These are phyloP conservation scores for Westerdykella sp. DNA, from an alignment of 2,329 filamentous ascomycete genomes.

Conservation along the genomic window DNA sequence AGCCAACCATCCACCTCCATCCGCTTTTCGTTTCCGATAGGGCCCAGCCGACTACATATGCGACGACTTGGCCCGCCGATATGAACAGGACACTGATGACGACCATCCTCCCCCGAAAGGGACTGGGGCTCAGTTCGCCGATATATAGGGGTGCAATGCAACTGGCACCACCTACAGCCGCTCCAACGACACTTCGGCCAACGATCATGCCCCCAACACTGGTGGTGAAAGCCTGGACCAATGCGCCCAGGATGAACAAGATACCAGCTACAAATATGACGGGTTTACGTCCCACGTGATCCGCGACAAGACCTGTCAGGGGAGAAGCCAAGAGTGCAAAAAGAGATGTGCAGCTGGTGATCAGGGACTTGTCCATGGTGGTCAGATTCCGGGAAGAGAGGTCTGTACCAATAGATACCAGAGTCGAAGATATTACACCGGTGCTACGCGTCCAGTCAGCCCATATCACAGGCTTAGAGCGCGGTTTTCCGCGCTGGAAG, in stretches of 20 bases:
- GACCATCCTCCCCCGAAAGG: constrained; percentile 70
- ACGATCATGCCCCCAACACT: constrained; percentile 60
- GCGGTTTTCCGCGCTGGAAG: background rate
- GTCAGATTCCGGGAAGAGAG: constrained; percentile 46
- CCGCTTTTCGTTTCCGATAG: constrained; percentile 54
- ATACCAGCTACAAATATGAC: constrained; percentile 60
- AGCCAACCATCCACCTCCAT: constrained; percentile 88
- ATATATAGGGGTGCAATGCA: constrained; percentile 76
- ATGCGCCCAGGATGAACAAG: constrained; percentile 63
- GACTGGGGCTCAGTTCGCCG: constrained; percentile 72
- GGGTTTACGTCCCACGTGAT: constrained; percentile 74
- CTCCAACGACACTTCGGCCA: constrained; percentile 63
- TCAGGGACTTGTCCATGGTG: constrained; percentile 53
- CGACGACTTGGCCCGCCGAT: constrained; percentile 80
- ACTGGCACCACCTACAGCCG: constrained; percentile 68
- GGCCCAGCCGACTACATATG: constrained; percentile 76
- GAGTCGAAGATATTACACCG: constrained; percentile 55
- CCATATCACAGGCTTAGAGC: no score
- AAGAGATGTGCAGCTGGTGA: constrained; percentile 53
- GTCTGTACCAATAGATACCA: constrained; percentile 51
- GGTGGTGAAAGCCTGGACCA: constrained; percentile 55
- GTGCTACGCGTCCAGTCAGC: constrained; percentile 36
- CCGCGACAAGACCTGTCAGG: constrained; percentile 54
- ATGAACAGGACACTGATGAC: constrained; percentile 79
- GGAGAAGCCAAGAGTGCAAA: constrained; percentile 54